phyloP scores from a whole-genome alignment of 208 protist genomes.

The Plasmodiophora brassicae region DNA sequence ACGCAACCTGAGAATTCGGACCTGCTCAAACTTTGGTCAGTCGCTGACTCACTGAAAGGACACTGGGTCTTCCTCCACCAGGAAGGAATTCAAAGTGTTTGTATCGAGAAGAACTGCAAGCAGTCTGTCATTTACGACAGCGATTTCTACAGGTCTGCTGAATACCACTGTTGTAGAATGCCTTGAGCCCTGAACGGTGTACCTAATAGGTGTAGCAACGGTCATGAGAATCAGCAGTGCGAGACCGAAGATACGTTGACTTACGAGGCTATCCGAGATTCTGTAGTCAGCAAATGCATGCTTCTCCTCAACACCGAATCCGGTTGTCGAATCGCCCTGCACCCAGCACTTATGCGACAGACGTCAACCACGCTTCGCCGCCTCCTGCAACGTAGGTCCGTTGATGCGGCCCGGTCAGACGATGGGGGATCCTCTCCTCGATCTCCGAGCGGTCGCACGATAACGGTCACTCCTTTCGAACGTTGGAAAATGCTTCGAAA shows the following conservation, averaged over 20 bases:
- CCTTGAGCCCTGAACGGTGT: neutral
- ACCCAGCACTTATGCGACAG: neutral
- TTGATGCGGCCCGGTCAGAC: neutral
- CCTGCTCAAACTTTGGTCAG: neutral
- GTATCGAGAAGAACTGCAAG: neutral
- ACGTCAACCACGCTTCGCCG: neutral
- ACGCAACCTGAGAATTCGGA: neutral
- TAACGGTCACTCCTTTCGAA: neutral
- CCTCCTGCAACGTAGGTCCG: neutral
- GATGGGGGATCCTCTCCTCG: neutral
- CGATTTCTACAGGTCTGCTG: neutral
- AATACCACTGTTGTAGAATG: neutral
- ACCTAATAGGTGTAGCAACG: neutral
- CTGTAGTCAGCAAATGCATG: neutral
- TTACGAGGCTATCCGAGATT: neutral
- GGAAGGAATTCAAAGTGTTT: slow-evolving; percentile 1
- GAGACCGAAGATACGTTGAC: neutral
- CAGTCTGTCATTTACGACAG: neutral
- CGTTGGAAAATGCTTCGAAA: neutral
- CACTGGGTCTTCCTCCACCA: neutral
- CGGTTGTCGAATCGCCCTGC: neutral
- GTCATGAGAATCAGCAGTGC: neutral
- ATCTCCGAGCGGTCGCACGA: too few species aligned
- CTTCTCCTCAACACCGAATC: slow-evolving; percentile 6
- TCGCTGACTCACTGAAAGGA: neutral